These are phyloP conservation scores for Cordyceps militaris DNA, from an alignment of 2,329 filamentous ascomycete species.

Conservation along the genomic window DNA sequence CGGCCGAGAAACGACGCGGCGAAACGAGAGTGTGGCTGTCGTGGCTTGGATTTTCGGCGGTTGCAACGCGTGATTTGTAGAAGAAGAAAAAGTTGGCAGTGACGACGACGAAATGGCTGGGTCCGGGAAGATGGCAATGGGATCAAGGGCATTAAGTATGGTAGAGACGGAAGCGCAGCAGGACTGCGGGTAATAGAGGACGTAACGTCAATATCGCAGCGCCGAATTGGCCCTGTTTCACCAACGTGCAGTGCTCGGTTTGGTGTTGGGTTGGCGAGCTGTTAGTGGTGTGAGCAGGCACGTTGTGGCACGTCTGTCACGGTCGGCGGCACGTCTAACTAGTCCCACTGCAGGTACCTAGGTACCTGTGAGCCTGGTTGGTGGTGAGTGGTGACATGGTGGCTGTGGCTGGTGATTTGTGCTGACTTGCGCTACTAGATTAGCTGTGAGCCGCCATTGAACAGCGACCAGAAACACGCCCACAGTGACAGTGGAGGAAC, in stretches of 20 bases:
- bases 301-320: no score
- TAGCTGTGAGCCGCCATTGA: no score
- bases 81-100: background rate
- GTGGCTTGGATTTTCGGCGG: background rate
- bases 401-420: no score
- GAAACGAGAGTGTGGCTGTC: background rate
- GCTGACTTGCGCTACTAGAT: no score
- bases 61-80: background rate
- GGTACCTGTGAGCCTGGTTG: no score
- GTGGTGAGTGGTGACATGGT: no score
- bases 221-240: background rate
- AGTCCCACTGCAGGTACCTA: no score
- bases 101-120: background rate
- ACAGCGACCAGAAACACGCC: no score
- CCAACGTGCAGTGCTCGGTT: background rate
- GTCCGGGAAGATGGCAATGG: background rate
- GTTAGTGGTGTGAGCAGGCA: background rate
- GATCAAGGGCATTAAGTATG: background rate
- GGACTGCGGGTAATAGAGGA: background rate
- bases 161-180: conserved; percentile 2
- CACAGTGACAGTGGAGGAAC: no score
- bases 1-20: background rate
- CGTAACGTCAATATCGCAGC: background rate
- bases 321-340: no score
- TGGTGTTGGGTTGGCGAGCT: background rate